phyloP scores from a whole-genome alignment of 257 asterid genomes.

The Echium plantagineum region DNA sequence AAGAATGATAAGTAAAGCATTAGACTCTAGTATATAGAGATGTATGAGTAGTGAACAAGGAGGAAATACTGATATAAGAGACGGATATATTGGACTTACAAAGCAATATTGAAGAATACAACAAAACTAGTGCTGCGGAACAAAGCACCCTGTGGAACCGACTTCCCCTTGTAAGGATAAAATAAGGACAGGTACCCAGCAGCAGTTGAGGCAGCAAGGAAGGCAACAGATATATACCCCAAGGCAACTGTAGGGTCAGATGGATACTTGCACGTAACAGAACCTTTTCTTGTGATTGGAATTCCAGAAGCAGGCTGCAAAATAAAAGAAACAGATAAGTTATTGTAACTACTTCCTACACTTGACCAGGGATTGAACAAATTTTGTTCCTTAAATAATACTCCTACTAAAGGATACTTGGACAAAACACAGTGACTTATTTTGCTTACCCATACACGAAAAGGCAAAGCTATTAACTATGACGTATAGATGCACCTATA shows the following conservation, averaged over 20 bases:
- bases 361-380: background rate
- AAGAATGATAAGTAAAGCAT: background rate
- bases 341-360: background rate
- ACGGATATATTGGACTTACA: constrained; percentile 37
- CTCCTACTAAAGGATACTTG: background rate
- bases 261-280: constrained; percentile 66
- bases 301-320: constrained; percentile 72
- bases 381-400: too few species aligned
- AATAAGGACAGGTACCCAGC: constrained; percentile 58
- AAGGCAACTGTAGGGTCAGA: constrained; percentile 50
- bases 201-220: constrained; percentile 38
- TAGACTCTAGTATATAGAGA: background rate
- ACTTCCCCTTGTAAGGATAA: constrained; percentile 73
- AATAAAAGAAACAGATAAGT: constrained; percentile 8
- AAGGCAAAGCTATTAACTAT: background rate
- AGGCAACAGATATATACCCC: constrained; percentile 54
- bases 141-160: constrained; percentile 51
- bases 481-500: background rate
- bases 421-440: background rate
- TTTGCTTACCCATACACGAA: background rate
- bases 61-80: background rate
- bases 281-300: constrained; percentile 39
- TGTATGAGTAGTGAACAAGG: background rate
- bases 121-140: constrained; percentile 49
- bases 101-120: constrained; percentile 53